Conservation (phyloP, 2,329 filamentous ascomycete species). For the Alternaria sp. region DNA sequence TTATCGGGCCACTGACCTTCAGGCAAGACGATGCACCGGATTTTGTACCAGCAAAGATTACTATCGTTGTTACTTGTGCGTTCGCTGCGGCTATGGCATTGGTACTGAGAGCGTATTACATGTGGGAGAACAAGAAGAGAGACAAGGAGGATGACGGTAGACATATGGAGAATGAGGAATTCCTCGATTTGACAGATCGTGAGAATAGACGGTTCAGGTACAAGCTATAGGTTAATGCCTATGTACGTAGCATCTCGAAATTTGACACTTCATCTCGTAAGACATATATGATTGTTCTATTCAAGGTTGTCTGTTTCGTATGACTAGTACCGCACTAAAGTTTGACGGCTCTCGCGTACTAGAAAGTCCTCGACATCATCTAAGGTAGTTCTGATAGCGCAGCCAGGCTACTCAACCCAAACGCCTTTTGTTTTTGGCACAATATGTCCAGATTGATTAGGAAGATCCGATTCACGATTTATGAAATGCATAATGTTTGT, state of each 20-base stretch:
- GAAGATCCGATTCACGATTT: not conserved
- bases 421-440: no score
- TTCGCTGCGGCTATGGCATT: constrained; percentile 53
- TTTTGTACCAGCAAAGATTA: constrained; percentile 57
- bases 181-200: constrained; percentile 49
- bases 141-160: constrained; percentile 20
- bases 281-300: not conserved
- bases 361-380: not conserved
- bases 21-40: constrained; percentile 43
- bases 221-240: constrained; percentile 11
- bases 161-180: constrained; percentile 40
- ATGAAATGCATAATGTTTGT: not conserved
- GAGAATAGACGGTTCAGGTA: constrained; percentile 41
- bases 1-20: constrained; percentile 55
- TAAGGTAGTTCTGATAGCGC: not conserved
- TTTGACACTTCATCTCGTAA: not conserved
- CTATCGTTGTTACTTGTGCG: constrained; percentile 34
- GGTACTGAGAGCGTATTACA: constrained; percentile 37
- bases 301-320: not conserved
- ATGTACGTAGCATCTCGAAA: not conserved
- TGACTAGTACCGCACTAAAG: not conserved
- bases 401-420: not conserved
- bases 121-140: constrained; percentile 43
- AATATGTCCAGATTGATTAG: no score
- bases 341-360: not conserved